Evolutionary conservation across 2,329 filamentous ascomycete species (phyloP).

Genomic region (Dactylonectria macrodidyma): DNA sequence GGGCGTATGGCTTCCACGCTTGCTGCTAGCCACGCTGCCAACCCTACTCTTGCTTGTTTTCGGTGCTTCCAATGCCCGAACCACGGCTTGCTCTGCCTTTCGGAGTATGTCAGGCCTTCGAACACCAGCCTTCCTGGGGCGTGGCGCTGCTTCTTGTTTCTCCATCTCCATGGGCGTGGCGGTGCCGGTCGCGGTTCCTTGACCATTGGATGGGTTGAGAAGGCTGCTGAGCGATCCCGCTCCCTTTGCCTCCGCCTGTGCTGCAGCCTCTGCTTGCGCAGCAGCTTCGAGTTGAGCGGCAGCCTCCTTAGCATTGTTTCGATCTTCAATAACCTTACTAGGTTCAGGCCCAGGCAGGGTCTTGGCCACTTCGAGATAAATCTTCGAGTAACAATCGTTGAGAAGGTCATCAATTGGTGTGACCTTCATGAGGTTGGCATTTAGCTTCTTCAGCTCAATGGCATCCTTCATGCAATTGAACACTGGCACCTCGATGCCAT

Average conservation of each 20-base stretch:
- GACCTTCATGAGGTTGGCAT: slow-evolving; percentile 89
- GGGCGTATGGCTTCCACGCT: slow-evolving; percentile 59
- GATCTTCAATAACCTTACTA: slow-evolving; percentile 62
- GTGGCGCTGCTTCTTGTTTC: slow-evolving; percentile 58
- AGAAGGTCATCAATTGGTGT: slow-evolving; percentile 93
- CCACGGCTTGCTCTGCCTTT: slow-evolving; percentile 72
- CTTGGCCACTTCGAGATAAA: slow-evolving; percentile 79
- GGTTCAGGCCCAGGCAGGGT: slow-evolving; percentile 68
- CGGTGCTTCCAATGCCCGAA: slow-evolving; percentile 64
- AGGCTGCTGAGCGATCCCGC: slow-evolving; percentile 58
- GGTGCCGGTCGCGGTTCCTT: slow-evolving; percentile 54
- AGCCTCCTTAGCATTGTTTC: slow-evolving; percentile 59
- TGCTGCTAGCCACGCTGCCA: slow-evolving; percentile 67
- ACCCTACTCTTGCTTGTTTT: slow-evolving; percentile 64
- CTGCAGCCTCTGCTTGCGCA: slow-evolving; percentile 46
- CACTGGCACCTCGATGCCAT: slow-evolving; percentile 56
- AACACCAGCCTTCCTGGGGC: slow-evolving; percentile 61
- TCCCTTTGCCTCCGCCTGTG: slow-evolving; percentile 53
- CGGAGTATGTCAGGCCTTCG: slow-evolving; percentile 72
- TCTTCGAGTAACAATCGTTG: slow-evolving; percentile 86
- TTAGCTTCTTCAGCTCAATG: slow-evolving; percentile 78
- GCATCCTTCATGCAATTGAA: slow-evolving; percentile 71
- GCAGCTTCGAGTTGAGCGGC: slow-evolving; percentile 54
- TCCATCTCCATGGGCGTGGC: slow-evolving; percentile 57
- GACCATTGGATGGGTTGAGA: slow-evolving; percentile 59